Conservation (phyloP, 164 flowering plant genomes). For the Tetracentron sinense region DNA sequence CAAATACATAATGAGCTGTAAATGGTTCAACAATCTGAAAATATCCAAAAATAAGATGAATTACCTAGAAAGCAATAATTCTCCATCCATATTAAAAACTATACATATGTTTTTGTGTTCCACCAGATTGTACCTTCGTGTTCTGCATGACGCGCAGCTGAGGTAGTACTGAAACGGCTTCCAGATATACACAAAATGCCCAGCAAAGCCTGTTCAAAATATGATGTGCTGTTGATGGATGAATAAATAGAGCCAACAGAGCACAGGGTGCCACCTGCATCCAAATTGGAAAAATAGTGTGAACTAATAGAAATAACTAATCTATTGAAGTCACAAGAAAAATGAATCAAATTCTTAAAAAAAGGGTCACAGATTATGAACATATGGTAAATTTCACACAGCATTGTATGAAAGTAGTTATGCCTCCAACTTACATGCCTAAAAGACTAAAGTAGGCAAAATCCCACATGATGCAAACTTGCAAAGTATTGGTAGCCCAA, state of each 20-base stretch:
- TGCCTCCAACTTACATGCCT: neutral
- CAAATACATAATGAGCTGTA: constrained; percentile 48
- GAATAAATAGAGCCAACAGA: constrained; percentile 35
- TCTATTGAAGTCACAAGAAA: too few species aligned
- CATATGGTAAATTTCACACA: too few species aligned
- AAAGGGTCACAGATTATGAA: too few species aligned
- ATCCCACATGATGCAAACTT: too few species aligned
- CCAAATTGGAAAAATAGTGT: neutral
- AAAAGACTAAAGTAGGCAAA: neutral
- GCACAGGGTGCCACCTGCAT: constrained; percentile 50
- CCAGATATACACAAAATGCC: constrained; percentile 60
- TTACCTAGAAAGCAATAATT: neutral
- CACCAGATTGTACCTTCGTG: constrained; percentile 31
- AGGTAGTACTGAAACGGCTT: constrained; percentile 60
- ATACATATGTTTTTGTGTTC: neutral
- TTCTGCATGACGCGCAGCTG: constrained; percentile 61
- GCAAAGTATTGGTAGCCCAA: too few species aligned
- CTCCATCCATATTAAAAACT: neutral
- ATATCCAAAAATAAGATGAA: neutral
- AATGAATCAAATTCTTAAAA: too few species aligned
- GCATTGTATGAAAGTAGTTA: neutral
- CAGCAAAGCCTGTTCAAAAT: constrained; percentile 45
- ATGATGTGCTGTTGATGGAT: constrained; percentile 48
- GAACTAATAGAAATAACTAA: neutral
- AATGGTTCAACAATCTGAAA: constrained; percentile 43